Evolutionary conservation across 225 moss, liverwort and hornwort genomes (phyloP).

Genomic region (Marchantia paleacea): DNA sequence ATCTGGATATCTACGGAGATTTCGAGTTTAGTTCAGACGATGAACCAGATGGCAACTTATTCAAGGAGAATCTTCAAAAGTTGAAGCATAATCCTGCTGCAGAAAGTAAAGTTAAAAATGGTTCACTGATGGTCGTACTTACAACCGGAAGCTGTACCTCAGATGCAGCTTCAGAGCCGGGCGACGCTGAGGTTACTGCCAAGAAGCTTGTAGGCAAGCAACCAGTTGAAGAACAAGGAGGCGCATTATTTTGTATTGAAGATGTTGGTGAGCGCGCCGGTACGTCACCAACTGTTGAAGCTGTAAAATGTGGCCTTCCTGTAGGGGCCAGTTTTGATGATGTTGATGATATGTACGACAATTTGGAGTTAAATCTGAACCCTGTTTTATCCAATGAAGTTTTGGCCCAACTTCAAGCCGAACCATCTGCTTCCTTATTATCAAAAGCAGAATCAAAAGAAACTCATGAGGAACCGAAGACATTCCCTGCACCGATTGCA

Average conservation of each 20-base stretch:
- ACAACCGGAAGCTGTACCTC: constrained; percentile 26
- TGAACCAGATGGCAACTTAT: constrained; percentile 12
- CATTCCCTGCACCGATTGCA: background rate
- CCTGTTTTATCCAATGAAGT: constrained; percentile 11
- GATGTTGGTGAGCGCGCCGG: background rate
- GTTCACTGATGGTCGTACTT: constrained; percentile 52
- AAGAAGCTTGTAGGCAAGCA: background rate
- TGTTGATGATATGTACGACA: constrained; percentile 25
- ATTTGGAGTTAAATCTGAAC: constrained; percentile 18
- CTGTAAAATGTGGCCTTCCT: background rate
- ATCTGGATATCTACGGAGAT: constrained; percentile 41
- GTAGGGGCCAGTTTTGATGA: constrained; percentile 3
- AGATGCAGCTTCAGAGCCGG: constrained; percentile 21
- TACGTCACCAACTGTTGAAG: background rate
- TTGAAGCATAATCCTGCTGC: constrained; percentile 25
- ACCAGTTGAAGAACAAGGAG: background rate
- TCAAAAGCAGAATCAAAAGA: background rate
- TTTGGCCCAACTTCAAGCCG: constrained; percentile 3
- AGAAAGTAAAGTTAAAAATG: constrained; percentile 35
- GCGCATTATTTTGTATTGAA: background rate
- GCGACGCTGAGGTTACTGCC: constrained; percentile 7
- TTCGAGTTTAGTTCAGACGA: constrained; percentile 48
- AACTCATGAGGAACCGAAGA: background rate
- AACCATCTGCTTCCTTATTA: constrained; percentile 5
- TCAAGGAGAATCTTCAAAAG: background rate